Conservation (phyloP, 2,329 filamentous ascomycete species). For the Tympanopsis confertula region DNA sequence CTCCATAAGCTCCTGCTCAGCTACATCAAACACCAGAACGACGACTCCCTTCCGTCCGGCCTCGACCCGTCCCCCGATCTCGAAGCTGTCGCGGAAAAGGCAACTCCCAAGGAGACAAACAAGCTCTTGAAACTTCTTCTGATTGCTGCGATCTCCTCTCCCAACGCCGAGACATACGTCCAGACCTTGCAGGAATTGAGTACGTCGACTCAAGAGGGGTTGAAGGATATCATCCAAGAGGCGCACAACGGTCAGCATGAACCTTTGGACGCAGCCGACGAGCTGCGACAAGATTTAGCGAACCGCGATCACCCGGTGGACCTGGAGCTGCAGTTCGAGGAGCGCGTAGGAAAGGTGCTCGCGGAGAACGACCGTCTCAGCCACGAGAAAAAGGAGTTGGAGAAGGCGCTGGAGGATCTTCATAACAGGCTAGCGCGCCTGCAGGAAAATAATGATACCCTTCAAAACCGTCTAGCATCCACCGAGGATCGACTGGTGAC, state of each 20-base stretch:
- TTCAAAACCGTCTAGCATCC: slow-evolving; percentile 28
- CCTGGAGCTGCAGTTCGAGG: slow-evolving; percentile 31
- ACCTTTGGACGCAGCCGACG: slow-evolving; percentile 19
- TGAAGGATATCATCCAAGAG: slow-evolving; percentile 32
- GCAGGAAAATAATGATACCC: slow-evolving; percentile 29
- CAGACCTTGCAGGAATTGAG: slow-evolving; percentile 27
- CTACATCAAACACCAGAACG: slow-evolving; percentile 30
- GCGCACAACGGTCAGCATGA: slow-evolving; percentile 25
- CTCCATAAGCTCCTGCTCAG: slow-evolving; percentile 29
- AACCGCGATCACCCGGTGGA: slow-evolving; percentile 23
- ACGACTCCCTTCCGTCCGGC: slow-evolving; percentile 24
- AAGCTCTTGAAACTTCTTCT: slow-evolving; percentile 33
- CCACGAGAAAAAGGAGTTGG: slow-evolving; percentile 29
- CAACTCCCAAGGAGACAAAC: slow-evolving; percentile 25
- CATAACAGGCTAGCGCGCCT: slow-evolving; percentile 27
- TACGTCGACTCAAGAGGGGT: slow-evolving; percentile 25
- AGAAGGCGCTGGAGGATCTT: slow-evolving; percentile 28
- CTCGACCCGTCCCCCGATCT: slow-evolving; percentile 28
- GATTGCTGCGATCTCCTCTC: slow-evolving; percentile 32
- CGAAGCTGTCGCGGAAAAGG: slow-evolving; percentile 29
- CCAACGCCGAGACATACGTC: slow-evolving; percentile 27
- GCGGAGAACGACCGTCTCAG: slow-evolving; percentile 31
- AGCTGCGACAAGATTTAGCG: slow-evolving; percentile 17
- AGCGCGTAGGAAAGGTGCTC: slow-evolving; percentile 31
- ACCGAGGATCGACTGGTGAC: slow-evolving; percentile 28